These are phyloP conservation scores for Botryotinia calthae DNA, from an alignment of 2,329 filamentous ascomycete genomes.

Conservation along the genomic window DNA sequence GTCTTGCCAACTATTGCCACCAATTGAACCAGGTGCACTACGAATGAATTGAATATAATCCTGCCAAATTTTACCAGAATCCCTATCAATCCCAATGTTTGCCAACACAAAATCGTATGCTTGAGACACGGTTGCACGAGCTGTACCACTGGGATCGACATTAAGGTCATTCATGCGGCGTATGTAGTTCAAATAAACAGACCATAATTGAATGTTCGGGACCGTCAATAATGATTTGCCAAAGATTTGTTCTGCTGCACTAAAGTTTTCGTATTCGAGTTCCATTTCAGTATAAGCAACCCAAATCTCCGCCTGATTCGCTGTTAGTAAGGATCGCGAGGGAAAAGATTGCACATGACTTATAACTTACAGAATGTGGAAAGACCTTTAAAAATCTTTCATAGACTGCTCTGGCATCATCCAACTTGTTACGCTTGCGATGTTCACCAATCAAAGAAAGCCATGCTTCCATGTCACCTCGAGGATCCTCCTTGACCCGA, in stretches of 20 bases:
- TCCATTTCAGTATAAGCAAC: slow-evolving; percentile 87
- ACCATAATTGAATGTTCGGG: slow-evolving; percentile 85
- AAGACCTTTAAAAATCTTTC: slow-evolving; percentile 86
- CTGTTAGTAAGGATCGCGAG: slow-evolving; percentile 39
- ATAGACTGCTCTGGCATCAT: slow-evolving; percentile 76
- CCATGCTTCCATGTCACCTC: slow-evolving; percentile 92
- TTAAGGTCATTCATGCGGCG: slow-evolving; percentile 85
- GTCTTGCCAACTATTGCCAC: slow-evolving; percentile 89
- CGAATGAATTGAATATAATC: slow-evolving; percentile 95
- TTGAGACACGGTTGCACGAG: slow-evolving; percentile 75
- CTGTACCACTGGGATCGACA: slow-evolving; percentile 71
- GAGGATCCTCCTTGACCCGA: slow-evolving; percentile 86
- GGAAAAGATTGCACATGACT: slow-evolving; percentile 44
- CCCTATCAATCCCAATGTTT: slow-evolving; percentile 86
- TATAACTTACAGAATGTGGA: slow-evolving; percentile 78
- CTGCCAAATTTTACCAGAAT: slow-evolving; percentile 85
- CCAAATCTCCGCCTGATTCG: slow-evolving; percentile 80
- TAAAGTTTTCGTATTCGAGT: slow-evolving; percentile 78
- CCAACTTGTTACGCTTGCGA: slow-evolving; percentile 74
- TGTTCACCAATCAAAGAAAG: slow-evolving; percentile 81
- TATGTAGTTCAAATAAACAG: slow-evolving; percentile 91
- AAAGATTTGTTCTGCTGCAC: slow-evolving; percentile 79
- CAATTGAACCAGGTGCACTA: slow-evolving; percentile 78
- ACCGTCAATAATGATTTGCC: slow-evolving; percentile 73
- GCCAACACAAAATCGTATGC: slow-evolving; percentile 92